phyloP scores from a whole-genome alignment of 2,329 filamentous ascomycete species.

The Fusarium odoratissimum region DNA sequence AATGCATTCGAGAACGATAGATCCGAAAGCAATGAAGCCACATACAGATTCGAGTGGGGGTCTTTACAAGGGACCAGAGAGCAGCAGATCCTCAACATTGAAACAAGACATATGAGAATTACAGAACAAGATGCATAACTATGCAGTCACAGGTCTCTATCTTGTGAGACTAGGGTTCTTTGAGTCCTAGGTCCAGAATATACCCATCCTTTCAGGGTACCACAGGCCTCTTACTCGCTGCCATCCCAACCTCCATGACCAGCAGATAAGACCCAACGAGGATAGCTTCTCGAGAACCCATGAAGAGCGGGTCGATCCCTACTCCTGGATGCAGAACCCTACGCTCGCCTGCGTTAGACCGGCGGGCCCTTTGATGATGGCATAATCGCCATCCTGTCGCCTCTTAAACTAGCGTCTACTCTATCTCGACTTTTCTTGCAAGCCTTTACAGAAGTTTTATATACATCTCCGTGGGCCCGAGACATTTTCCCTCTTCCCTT shows the following conservation, averaged over 20 bases:
- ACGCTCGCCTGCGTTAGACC: constrained; percentile 40
- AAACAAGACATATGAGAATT: background rate
- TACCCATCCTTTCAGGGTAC: constrained; percentile 9
- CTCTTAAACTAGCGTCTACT: constrained; percentile 20
- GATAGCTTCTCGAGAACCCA: constrained; percentile 24
- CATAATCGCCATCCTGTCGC: constrained; percentile 31
- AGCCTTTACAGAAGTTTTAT: constrained; percentile 7
- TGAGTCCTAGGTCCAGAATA: constrained; percentile 5
- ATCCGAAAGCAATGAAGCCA: constrained; percentile 11
- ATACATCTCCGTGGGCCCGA: constrained; percentile 7
- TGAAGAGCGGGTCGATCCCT: constrained; percentile 39
- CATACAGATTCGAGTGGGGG: constrained; percentile 19
- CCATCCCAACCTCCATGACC: constrained; percentile 23
- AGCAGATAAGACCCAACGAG: constrained; percentile 15
- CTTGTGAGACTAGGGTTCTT: background rate
- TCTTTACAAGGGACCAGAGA: background rate
- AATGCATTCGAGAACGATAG: constrained; percentile 7
- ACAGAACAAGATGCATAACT: background rate
- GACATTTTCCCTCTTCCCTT: background rate
- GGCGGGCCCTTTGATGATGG: constrained; percentile 43
- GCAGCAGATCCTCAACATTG: background rate
- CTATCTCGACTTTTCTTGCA: constrained; percentile 34
- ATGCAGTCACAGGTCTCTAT: background rate
- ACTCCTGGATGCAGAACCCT: constrained; percentile 25
- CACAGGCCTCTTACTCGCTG: constrained; percentile 9